phyloP scores from a whole-genome alignment of 2,329 filamentous ascomycete species.

The Phyllosticta citriasiana region DNA sequence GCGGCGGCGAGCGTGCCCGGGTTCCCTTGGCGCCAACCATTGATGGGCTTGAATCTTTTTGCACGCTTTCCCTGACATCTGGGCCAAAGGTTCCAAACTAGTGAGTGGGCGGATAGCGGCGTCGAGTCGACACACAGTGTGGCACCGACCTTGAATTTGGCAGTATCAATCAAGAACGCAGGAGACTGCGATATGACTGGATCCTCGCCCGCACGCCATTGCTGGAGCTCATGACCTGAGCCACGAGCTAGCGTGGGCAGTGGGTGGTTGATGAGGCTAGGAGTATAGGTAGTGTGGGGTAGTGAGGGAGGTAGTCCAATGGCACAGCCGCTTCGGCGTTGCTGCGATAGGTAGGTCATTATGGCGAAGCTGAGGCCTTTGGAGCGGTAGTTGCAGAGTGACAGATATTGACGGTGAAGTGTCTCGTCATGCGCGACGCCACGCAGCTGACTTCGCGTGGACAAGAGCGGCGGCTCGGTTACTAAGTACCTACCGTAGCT shows the following conservation, averaged over 20 bases:
- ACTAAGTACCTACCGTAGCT: too few species aligned
- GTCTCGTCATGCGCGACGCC: neutral
- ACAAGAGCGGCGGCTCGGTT: neutral
- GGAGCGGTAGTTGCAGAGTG: neutral
- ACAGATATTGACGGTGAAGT: neutral
- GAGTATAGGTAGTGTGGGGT: neutral
- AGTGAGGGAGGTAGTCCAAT: neutral
- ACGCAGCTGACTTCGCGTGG: neutral
- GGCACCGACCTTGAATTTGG: neutral
- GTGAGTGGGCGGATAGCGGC: neutral
- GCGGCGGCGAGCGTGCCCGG: neutral
- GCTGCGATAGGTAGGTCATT: neutral
- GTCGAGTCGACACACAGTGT: neutral
- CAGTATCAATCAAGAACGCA: neutral
- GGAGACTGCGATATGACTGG: neutral
- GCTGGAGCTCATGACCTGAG: neutral
- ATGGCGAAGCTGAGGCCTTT: neutral
- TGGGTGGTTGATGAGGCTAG: neutral
- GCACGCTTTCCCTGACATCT: neutral
- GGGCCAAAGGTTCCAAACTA: neutral
- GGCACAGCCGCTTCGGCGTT: neutral
- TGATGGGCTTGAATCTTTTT: neutral
- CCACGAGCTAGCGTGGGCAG: neutral
- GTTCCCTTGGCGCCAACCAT: neutral
- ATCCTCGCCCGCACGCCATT: neutral